phyloP scores from a whole-genome alignment of 2,329 filamentous ascomycete genomes.

The Dactylellina sp. region DNA sequence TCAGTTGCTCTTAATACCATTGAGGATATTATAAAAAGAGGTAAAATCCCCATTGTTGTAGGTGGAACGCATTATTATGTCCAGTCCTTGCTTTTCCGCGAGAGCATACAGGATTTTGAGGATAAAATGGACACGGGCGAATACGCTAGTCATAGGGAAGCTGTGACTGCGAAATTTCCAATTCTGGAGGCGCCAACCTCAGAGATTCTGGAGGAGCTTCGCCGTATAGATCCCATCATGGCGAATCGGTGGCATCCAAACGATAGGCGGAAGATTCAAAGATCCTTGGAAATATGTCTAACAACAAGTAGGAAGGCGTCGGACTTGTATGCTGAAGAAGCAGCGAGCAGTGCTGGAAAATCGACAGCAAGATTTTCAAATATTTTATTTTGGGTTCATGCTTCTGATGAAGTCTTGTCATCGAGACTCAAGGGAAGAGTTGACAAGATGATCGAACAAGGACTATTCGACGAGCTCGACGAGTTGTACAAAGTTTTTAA shows the following conservation, averaged over 20 bases:
- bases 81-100: slow-evolving; percentile 85
- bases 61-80: slow-evolving; percentile 97
- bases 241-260: slow-evolving; percentile 93
- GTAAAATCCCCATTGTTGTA: slow-evolving; percentile 87
- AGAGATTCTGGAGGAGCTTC: slow-evolving; percentile 77
- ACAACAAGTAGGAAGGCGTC: slow-evolving; percentile 80
- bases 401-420: slow-evolving; percentile 75
- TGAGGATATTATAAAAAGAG: slow-evolving; percentile 79
- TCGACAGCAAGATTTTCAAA: slow-evolving; percentile 62
- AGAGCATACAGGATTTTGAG: slow-evolving; percentile 67
- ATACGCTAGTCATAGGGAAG: slow-evolving; percentile 62
- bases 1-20: slow-evolving; percentile 66
- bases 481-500: slow-evolving; percentile 68
- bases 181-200: slow-evolving; percentile 79
- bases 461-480: slow-evolving; percentile 73
- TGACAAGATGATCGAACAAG: slow-evolving; percentile 80
- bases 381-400: slow-evolving; percentile 88
- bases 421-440: slow-evolving; percentile 80
- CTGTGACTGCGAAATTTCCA: slow-evolving; percentile 69
- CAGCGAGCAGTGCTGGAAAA: slow-evolving; percentile 25
- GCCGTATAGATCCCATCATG: slow-evolving; percentile 87
- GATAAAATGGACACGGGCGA: slow-evolving; percentile 60
- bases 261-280: slow-evolving; percentile 86
- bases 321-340: slow-evolving; percentile 79
- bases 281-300: slow-evolving; percentile 90